Conservation (phyloP, 163 green algal species). For the Scenedesmus sp. region DNA sequence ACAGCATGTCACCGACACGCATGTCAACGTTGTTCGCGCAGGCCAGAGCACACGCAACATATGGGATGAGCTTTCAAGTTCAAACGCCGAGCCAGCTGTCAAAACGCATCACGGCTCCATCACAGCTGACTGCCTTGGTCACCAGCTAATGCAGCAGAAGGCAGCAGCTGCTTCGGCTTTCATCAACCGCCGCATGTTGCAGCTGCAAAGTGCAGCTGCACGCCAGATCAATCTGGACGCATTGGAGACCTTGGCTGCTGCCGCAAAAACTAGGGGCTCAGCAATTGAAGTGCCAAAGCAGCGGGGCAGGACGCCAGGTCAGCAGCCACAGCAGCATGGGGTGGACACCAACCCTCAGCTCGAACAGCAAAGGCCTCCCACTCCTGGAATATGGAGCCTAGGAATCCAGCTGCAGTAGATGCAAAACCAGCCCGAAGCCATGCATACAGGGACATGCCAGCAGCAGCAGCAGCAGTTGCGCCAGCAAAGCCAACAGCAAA, state of each 20-base stretch:
- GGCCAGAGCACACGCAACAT: not conserved
- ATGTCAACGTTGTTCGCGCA: not conserved
- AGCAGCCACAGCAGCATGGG: not conserved
- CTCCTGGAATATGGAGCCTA: not conserved
- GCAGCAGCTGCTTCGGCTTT: not conserved
- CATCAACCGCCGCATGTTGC: constrained; percentile 8
- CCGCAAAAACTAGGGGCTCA: not conserved
- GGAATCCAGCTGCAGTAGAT: not conserved
- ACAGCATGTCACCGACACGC: not conserved
- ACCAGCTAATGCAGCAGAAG: not conserved
- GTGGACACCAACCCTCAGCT: not conserved
- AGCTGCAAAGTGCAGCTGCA: not conserved
- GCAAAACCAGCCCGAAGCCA: not conserved
- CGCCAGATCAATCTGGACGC: not conserved
- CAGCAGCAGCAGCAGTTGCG: not conserved
- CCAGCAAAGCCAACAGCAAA: not conserved
- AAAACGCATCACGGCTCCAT: not conserved
- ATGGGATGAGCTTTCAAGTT: not conserved
- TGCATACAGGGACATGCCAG: not conserved
- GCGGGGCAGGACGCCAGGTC: not conserved
- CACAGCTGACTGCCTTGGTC: not conserved
- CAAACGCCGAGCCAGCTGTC: not conserved
- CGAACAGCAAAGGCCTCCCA: not conserved
- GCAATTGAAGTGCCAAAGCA: constrained; percentile 5
- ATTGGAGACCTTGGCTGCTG: not conserved